Evolutionary conservation across 768 basidiomycete genomes (phyloP).

Genomic region (Auricularia heimuer): DNA sequence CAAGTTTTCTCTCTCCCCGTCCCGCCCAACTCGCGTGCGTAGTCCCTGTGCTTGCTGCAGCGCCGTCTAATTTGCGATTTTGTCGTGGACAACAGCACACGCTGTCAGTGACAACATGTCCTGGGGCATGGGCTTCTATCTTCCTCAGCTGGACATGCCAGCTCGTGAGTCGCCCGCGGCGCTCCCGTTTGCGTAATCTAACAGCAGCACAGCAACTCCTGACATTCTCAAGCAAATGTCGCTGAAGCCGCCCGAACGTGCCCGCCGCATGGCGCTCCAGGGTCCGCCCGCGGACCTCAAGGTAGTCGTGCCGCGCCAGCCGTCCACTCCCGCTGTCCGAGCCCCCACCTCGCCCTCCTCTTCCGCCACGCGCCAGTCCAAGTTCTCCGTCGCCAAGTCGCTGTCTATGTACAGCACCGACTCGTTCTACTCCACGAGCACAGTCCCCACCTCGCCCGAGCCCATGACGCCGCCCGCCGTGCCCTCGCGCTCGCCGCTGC

Average conservation of each 20-base stretch:
- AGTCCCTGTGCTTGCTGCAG: no score
- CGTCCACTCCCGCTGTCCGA: neutral
- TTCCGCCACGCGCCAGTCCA: neutral
- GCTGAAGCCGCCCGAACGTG: neutral
- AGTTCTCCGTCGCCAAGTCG: neutral
- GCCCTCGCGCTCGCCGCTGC: neutral
- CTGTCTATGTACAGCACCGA: constrained; percentile 3
- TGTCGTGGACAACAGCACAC: no score
- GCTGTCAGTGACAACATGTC: neutral
- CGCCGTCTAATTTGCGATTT: no score
- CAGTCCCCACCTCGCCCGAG: neutral
- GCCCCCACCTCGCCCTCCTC: neutral
- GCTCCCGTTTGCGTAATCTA: neutral
- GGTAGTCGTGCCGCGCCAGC: neutral
- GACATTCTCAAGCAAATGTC: neutral
- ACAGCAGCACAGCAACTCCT: neutral
- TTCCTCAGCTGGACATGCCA: neutral
- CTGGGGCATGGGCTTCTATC: neutral
- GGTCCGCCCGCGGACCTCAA: constrained; percentile 1
- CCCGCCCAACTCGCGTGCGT: no score
- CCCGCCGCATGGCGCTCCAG: constrained; percentile 1
- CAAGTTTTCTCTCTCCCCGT: no score
- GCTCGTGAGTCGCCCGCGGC: neutral
- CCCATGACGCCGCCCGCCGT: neutral
- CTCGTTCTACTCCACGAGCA: neutral